These are phyloP conservation scores for Eucalyptus cladocalyx DNA, from an alignment of 345 rosid genomes.

Conservation along the genomic window DNA sequence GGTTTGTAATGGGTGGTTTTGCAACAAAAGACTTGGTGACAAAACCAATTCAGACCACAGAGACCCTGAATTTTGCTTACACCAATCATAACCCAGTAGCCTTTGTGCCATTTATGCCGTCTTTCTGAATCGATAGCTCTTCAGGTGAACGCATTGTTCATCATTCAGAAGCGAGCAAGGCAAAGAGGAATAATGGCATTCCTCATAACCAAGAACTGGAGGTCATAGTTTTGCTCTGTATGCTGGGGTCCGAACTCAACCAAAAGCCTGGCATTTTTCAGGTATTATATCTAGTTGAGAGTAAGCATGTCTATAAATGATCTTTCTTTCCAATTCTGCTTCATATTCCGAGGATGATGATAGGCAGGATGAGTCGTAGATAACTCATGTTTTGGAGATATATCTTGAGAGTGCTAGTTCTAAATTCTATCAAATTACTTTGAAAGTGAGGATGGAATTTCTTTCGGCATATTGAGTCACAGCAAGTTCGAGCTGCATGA, in stretches of 20 bases:
- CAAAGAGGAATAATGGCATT: no score
- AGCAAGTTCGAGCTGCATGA: not conserved
- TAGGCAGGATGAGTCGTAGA: no score
- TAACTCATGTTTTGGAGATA: no score
- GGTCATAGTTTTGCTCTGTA: no score
- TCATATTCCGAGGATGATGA: no score
- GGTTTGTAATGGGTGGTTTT: not conserved
- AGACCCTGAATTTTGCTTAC: not conserved
- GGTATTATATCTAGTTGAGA: no score
- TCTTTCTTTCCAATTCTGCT: no score
- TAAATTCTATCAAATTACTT: slow-evolving; percentile 5
- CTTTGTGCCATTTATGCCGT: not conserved
- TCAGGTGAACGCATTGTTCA: not conserved
- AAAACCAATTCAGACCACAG: not conserved
- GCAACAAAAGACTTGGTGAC: not conserved
- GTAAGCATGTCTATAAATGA: no score
- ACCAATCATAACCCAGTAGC: not conserved
- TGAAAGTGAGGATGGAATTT: slow-evolving; percentile 22
- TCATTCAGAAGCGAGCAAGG: no score
- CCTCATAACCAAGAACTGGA: no score
- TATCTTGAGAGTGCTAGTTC: not conserved
- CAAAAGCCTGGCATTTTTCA: no score
- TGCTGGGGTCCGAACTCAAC: no score
- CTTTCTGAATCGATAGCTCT: not conserved
- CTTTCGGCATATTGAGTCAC: not conserved